Evolutionary conservation across 83 land plant species (phyloP), one percentile per base, ranked within the genome.

Genomic region (Picea mariana): DNA sequence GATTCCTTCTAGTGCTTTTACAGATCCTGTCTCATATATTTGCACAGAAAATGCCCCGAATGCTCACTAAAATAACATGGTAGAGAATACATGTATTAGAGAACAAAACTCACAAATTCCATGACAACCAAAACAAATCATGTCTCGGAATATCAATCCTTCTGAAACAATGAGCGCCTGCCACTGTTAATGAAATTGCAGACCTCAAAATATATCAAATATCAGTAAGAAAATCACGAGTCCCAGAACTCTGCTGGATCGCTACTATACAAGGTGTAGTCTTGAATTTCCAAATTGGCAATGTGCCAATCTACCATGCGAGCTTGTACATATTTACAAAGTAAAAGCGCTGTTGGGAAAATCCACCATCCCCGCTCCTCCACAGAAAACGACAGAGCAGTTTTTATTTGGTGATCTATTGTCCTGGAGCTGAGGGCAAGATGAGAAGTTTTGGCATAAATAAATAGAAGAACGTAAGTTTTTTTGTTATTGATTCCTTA

Each of bases 321-420:
- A 38, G 98, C 95, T 91, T 97, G 98, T 47, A 91, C 80, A 82
- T 88, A 82, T 85, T 97, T 97, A 44, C 89, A 85, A 16, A 92
- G 27, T n/a, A 93, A 72, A 71, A 97, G 95, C 17, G 88, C 86
- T 2, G 86, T 86, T 24, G 98, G 96, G 67, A 97, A 84, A 68
- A 97, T 81, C 98, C 96, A 97, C 99, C 99, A 97, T 27, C 90
- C 91, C 21, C 89, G 88, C 49, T 91, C 96, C 79, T 96, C 98
- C 90, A 98, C 81, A 84, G 58, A 58, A 78, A 83, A 77, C n/a
- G 68, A 66, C 17, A 47, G 16, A 81, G 34, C 38, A 78, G 52
- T 17, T 80, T 49, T 62, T 61, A 63, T 79, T 24, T 34, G 24
- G 24, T 75, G 27, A n/a, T 73, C 77, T 12, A 58, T 47, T 73